Base-by-base conservation (phyloP, 2,329 filamentous ascomycete species). In the Teratosphaeria gauchensis region DNA sequence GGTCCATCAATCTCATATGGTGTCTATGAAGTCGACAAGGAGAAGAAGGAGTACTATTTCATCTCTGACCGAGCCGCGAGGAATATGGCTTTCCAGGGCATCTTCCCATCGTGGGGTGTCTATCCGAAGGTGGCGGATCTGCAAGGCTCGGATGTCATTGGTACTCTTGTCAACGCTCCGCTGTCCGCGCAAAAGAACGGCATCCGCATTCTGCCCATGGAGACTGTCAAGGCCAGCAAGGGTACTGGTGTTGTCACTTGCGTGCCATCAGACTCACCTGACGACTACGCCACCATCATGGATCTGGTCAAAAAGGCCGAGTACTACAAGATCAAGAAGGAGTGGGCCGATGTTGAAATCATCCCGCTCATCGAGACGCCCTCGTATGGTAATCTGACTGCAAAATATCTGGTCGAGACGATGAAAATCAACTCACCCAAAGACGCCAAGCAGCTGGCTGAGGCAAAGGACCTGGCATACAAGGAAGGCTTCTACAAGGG, bases 401-500 rank as follows among this genome's bases (percentile, higher is more conserved):
- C 94, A 0, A 86, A 88, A 64, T 83, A 85, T 67, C 78, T 99
- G 60, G 88, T 95, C 57, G 90, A 96, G 78, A 85, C 94, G 74
- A 81, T 96, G 73, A 97, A 97, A 81, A 99, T 99, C 71, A 87
- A 90, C 64, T 97, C 92, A 12, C 92, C 94, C 62, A 99, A 99
- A 76, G 94, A 99, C 71, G 83, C 86, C 38, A 94, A 89, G 72
- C 88, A 92, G 75, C 84, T 99, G 53, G 88, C 89, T 53, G 88
- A 96, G 74, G 94, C 94, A 53, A 99, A 99, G 77, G 92, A 97
- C 66, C 78, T 95, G 64, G 92, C 94, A 0, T 99, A 99, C 81
- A 96, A 94, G 76, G 92, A 96, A 71, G 94, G 92, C 16, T 97
- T 90, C 79, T 99, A 99, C 79, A 91, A 96, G 77, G 94, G 94